Conservation (phyloP, 1,284 basidiomycete species). For the Cryptococcus jaspeensis region DNA sequence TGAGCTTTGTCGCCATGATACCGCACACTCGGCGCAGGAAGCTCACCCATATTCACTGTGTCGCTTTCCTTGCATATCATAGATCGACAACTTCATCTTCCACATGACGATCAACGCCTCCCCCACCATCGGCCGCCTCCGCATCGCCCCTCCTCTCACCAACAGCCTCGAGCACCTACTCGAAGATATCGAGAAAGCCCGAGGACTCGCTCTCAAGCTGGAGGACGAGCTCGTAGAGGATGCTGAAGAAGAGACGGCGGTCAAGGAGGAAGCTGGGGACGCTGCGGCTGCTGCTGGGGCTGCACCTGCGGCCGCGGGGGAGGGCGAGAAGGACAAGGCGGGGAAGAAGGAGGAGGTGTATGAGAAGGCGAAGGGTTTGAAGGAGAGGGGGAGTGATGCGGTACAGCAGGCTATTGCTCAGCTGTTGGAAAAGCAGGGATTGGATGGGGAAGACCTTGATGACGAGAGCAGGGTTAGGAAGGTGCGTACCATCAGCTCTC, state of each 20-base stretch:
- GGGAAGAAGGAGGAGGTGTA: slow-evolving; percentile 10
- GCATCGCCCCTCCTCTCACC: slow-evolving; percentile 75
- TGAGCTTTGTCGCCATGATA: slow-evolving; percentile 40
- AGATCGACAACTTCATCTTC: slow-evolving; percentile 91
- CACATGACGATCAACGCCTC: slow-evolving; percentile 80
- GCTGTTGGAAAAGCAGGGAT: slow-evolving; percentile 29
- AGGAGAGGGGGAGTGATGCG: slow-evolving; percentile 41
- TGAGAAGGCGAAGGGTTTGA: slow-evolving; percentile 19
- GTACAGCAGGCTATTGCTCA: slow-evolving; percentile 41
- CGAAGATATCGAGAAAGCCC: slow-evolving; percentile 73
- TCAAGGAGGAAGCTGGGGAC: slow-evolving; percentile 7
- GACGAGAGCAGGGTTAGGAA: slow-evolving; percentile 30
- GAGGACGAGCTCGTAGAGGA: slow-evolving; percentile 63
- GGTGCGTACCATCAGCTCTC: slow-evolving; percentile 19
- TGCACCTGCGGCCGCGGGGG: background rate
- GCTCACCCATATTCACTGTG: background rate
- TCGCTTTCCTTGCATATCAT: background rate
- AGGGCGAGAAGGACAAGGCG: background rate
- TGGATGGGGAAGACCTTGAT: slow-evolving; percentile 31
- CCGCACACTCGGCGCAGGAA: too few relatives aligned
- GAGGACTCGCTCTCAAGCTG: slow-evolving; percentile 65
- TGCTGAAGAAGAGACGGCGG: slow-evolving; percentile 41
- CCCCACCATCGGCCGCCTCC: slow-evolving; percentile 72
- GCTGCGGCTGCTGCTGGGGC: slow-evolving; percentile 1
- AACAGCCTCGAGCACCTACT: slow-evolving; percentile 72